A percentile compares a stretch with the other conserved stretches of the same genome.
These are phyloP conservation scores for Hygrocybe coccinea DNA, from an alignment of 768 basidiomycete genomes.

Conservation along the genomic window DNA sequence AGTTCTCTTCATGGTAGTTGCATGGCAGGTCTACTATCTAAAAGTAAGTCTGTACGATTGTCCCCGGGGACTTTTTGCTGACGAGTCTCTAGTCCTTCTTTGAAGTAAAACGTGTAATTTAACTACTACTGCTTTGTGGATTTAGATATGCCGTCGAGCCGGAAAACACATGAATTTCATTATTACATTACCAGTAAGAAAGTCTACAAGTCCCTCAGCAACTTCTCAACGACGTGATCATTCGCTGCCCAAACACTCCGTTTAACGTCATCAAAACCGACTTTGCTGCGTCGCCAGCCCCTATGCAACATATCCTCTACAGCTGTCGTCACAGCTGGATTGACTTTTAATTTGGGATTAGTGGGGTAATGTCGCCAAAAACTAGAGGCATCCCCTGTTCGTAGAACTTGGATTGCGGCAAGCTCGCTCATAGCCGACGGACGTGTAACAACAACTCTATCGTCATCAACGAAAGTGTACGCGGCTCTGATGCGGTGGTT, in stretches of 20 bases:
- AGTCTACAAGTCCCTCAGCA: conserved; percentile 28
- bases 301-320: conserved; percentile 27
- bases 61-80: conserved; percentile 1
- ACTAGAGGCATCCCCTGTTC: conserved; percentile 26
- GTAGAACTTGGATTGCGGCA: conserved; percentile 34
- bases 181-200: no score
- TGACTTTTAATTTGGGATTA: not conserved
- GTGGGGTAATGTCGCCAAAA: conserved; percentile 15
- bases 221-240: conserved; percentile 25
- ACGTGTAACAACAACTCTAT: conserved; percentile 33
- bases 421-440: conserved; percentile 40
- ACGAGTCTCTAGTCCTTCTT: conserved; percentile 63
- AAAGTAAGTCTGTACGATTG: conserved; percentile 50
- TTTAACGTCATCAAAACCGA: conserved; percentile 28
- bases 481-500: conserved; percentile 35
- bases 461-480: conserved; percentile 37
- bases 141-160: no score
- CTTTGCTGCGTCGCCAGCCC: conserved; percentile 29
- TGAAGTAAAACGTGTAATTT: conserved; percentile 86
- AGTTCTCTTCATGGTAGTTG: conserved; percentile 85
- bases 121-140: no score
- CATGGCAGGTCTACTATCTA: conserved; percentile 96
- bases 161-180: no score
- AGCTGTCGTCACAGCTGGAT: conserved; percentile 15
- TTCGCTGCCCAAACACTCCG: conserved; percentile 30